Conservation (phyloP, 306 rosid species). For the Sicyos baderoa region DNA sequence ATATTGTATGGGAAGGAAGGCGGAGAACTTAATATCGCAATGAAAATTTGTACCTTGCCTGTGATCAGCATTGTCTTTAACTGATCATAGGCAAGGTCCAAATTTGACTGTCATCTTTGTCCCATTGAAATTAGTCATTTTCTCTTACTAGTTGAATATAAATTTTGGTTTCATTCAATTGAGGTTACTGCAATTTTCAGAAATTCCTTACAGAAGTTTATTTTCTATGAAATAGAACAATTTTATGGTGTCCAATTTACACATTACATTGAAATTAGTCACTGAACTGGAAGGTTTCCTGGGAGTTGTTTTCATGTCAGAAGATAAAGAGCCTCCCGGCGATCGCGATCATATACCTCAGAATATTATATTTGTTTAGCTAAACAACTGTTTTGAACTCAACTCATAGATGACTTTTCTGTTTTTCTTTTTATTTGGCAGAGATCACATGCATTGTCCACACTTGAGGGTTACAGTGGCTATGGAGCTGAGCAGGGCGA, state of each 20-base stretch:
- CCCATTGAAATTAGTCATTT: neutral
- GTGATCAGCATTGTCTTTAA: neutral
- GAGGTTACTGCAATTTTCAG: neutral
- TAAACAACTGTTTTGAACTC: neutral
- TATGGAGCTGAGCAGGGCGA: slow-evolving; percentile 98
- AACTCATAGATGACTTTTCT: neutral
- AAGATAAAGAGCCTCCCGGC: neutral
- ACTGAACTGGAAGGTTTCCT: neutral
- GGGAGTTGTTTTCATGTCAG: neutral
- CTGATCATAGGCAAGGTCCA: no score
- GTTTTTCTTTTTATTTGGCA: slow-evolving; percentile 27
- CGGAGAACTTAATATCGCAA: neutral
- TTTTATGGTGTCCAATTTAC: slow-evolving; percentile 10
- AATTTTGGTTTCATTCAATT: neutral
- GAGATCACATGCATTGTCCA: slow-evolving; percentile 69
- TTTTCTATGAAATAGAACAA: neutral
- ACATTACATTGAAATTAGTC: no score
- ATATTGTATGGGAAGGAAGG: neutral
- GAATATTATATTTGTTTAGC: neutral
- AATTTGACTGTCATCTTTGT: no score
- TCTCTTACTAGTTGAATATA: neutral
- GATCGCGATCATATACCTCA: neutral
- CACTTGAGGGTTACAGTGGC: slow-evolving; percentile 86
- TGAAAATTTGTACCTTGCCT: neutral
- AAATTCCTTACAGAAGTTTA: neutral